Conservation (phyloP, 257 asterid genomes). For the Solanum piurae region DNA sequence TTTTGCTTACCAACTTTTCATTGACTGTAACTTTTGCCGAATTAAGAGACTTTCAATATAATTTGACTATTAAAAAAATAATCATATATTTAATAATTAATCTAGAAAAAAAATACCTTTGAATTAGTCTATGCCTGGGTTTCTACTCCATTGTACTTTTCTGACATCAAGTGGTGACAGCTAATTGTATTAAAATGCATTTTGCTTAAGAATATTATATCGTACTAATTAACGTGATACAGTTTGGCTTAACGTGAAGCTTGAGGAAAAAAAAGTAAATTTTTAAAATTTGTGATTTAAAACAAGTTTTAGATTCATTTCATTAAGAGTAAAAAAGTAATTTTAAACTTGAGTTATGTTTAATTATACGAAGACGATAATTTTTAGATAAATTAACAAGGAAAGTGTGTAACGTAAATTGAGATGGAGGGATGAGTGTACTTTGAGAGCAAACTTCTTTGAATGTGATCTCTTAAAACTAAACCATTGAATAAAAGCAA, state of each 20-base stretch:
- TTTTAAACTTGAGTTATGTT: background rate
- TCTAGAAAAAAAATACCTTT: background rate
- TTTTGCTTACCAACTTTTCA: background rate
- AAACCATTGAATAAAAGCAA: background rate
- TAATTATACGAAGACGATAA: background rate
- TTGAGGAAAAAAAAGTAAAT: background rate
- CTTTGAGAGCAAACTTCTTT: background rate
- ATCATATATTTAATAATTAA: background rate
- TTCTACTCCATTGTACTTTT: background rate
- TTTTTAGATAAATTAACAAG: background rate
- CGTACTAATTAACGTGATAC: fast-evolving
- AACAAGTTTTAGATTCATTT: background rate
- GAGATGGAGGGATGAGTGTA: background rate
- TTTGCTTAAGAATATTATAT: background rate
- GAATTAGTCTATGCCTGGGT: background rate
- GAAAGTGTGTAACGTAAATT: background rate
- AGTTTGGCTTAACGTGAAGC: fast-evolving
- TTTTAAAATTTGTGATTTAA: background rate
- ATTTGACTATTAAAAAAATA: background rate
- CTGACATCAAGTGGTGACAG: background rate
- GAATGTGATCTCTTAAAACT: background rate
- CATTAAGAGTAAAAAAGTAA: background rate
- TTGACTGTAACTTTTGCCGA: background rate
- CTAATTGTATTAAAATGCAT: background rate
- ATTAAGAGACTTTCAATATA: background rate